Base-by-base conservation (phyloP, 805 yeast species). In the Zygosaccharomyces bisporus region DNA sequence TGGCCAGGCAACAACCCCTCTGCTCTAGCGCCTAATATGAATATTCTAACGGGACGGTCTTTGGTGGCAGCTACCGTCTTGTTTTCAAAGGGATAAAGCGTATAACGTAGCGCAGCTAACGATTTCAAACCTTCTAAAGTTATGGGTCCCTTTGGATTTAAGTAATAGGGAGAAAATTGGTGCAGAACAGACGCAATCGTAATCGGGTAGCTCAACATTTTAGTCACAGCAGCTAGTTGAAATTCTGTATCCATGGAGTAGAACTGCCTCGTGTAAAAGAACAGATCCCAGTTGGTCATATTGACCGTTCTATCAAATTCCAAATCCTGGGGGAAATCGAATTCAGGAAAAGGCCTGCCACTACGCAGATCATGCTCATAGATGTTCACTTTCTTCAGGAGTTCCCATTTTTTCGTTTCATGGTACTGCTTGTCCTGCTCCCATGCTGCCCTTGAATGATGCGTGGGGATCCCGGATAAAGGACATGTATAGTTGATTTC, bases 241-340 rank as follows among this genome's bases (percentile, higher is more conserved):
- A 87, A 91, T 66, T 90, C 96, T 4, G 96, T 86, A 66, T 93
- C 96, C 98, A 93, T 91, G 4, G 97, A 91, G 57, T 81, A 83
- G 64, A 87, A 93, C 56, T 84, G 84, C 63, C 99, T 77, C 0
- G 98, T 91, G 66, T 91, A 93, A 61, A 93, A 83, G 58, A 80
- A 91, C 7, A 93, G 73, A 66, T 93, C 98, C 99, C 99, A 93
- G 63, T 77, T 81, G 39, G 81, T 72, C 61, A 88, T 77, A 61
- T 88, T 89, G 48, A 89, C 79, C 48, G 75, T 68, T 49, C 81
- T 81, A 60, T 90, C 97, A 40, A 71, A 73, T 41, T 81, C 85
- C 65, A 86, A 95, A 12, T 72, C 75, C 3, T 78, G 80, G 5
- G 99, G 98, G 69, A 93, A 89, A 56, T 88, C 93, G 60, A 93